Percentiles rank a stretch among this genome's conserved stretches.
Conservation (phyloP, 179 eudicot genomes). For the Gypsophila paniculata region DNA sequence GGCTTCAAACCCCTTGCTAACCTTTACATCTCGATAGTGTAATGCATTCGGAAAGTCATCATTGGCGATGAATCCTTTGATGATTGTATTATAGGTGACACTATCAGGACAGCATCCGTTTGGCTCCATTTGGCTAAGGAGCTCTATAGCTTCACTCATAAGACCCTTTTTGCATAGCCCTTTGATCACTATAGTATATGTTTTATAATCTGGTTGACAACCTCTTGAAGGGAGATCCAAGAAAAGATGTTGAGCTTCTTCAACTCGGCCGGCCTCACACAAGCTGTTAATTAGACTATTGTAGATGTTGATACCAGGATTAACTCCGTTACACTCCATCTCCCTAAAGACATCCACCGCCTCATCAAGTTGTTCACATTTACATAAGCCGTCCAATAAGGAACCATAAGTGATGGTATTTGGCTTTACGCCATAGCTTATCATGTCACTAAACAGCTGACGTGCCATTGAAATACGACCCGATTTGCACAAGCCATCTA, state of each 20-base stretch:
- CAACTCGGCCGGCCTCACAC: neutral
- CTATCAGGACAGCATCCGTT: slow-evolving; percentile 4
- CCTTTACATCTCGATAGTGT: slow-evolving; percentile 12
- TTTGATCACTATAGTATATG: neutral
- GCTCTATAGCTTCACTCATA: neutral
- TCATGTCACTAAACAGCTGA: neutral
- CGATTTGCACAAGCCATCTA: neutral
- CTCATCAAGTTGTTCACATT: slow-evolving; percentile 1
- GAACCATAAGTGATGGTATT: neutral
- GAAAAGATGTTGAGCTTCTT: neutral
- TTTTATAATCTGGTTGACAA: neutral
- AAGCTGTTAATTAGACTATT: neutral
- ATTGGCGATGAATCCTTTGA: slow-evolving; percentile 8
- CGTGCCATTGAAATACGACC: slow-evolving; percentile 2
- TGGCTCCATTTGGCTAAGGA: neutral
- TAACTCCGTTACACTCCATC: slow-evolving; percentile 2
- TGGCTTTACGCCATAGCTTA: slow-evolving; percentile 3
- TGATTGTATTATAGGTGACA: neutral
- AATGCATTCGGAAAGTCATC: slow-evolving; percentile 5
- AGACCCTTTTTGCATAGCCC: slow-evolving; percentile 4
- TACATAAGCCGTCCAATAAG: slow-evolving; percentile 6
- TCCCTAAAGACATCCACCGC: neutral
- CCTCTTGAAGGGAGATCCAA: neutral
- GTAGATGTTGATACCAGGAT: neutral
- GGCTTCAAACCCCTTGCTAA: slow-evolving; percentile 14